Evolutionary conservation across 176 grass and related monocot species (phyloP), one percentile per base, ranked within the genome.

Genomic region (Carex myosuroides): DNA sequence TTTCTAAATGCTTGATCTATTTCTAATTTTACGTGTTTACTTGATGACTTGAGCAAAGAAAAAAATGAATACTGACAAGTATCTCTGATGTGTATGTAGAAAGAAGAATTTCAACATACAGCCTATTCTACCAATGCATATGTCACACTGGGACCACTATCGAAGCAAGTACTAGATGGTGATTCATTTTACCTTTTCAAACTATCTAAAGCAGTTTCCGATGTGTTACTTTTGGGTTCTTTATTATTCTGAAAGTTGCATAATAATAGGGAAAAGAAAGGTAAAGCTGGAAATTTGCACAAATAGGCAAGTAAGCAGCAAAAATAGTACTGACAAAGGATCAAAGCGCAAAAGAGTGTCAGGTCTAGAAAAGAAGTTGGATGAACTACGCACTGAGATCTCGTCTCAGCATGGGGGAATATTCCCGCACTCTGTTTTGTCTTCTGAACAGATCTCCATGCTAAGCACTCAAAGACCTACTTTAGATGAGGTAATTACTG

Each of bases 41-140:
- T 75, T 73, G 44, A 70, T 84, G 24, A 29, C 30, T 70, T 12
- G 3, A 60, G 46, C 60, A 41, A 85, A 58, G 30, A 30, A 84
- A 30, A 75, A 75, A 55, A 14, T 58, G 70, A 68, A 30, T 53
- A 87, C 86, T 85, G 58, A 55, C 71, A 20, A 84, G n/a, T 39
- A 58, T 42, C 24, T 58, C 87, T 86, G 69, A 85, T 55, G 52
- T 39, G 57, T 59, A 58, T 73, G 13, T 70, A 94, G 95, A 98
- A 98, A 91, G 95, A 98, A 80, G 95, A 98, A 90, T 98, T 94
- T 91, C 95, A 98, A 81, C 92, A 94, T 81, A 98, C 95, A 57
- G 86, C 95, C 14, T 98, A 98, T 94, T 66, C 95, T 14, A 98
- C 95, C 41, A 98, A 98, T 66, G 91, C 95, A 3, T 93, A 98